Conservation (phyloP, 495 filamentous ascomycete genomes). For the Trichoderma orchidacearum region DNA sequence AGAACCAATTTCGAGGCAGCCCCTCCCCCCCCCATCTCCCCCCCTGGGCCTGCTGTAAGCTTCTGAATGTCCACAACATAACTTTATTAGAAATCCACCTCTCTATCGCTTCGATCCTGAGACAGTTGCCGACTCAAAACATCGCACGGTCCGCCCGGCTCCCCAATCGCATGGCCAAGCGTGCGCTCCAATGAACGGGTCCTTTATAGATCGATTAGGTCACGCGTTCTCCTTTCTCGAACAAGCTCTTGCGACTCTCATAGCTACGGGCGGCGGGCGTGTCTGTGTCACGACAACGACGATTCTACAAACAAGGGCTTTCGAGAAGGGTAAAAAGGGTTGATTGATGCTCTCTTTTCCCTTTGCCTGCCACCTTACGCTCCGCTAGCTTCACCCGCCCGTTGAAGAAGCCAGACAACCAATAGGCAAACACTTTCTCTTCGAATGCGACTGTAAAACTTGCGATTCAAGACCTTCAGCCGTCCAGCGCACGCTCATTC, state of each 20-base stretch:
- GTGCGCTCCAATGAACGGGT: background rate
- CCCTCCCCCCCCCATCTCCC: too few species aligned
- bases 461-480: background rate
- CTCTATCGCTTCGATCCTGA: background rate
- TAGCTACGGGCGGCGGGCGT: too few species aligned
- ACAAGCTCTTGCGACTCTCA: background rate
- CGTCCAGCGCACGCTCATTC: background rate
- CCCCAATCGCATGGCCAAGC: background rate
- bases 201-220: background rate
- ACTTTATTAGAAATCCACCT: background rate
- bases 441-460: background rate
- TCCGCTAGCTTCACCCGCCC: background rate
- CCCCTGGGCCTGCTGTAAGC: too few species aligned
- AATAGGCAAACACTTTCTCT: background rate
- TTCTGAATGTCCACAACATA: too few species aligned
- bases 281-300: background rate
- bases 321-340: too few species aligned
- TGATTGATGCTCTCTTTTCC: too few species aligned
- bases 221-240: background rate
- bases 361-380: background rate
- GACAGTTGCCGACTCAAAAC: background rate
- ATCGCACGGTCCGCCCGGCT: background rate
- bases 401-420: background rate
- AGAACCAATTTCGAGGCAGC: too few species aligned
- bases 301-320: too few species aligned